Evolutionary conservation across 208 protist species (phyloP), one percentile per base, ranked within the genome.

Genomic region (Acanthamoeba divionensis): DNA sequence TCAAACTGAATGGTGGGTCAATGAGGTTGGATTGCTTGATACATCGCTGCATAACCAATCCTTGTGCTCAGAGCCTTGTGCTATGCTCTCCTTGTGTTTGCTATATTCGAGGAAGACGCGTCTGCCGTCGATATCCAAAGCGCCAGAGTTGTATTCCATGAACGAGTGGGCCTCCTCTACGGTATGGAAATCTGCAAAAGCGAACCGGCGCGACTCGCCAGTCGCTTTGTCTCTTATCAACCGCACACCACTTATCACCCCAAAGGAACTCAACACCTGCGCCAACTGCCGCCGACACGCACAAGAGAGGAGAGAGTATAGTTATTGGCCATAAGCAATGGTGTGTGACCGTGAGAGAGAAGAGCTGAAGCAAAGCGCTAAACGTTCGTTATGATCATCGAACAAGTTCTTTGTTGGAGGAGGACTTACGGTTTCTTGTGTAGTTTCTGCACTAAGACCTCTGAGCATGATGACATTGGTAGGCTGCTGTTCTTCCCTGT

Each of bases 161-260:
- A 86, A 86, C 8, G 21, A 38, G 38, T 65, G 75, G 10, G 75
- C 75, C n/a, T 86, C 75, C 4, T 65, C 75, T 13, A 86, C 75
- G 31, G 31, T 65, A 3, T 48, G 75, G 33, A 86, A 86, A n/a
- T 86, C 75, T 7, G 50, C 75, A 65, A 86, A 86, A 55, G 75
- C 75, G 31, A 86, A 86, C 36, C 75, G 54, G 0, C 75, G 47
- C 29, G 75, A 86, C 75, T 86, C 75, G 47, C 75, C 75, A 13
- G 75, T 86, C 31, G 50, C 75, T 55, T 65, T 86, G 75, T 86
- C 75, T 10, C 75, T 15, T 26, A 86, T 86, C 24, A 86, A 55
- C 47, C 75, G 75, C 75, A 86, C 75, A 15, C 66, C 75, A 38
- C 66, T 65, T 55, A 86, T 55, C 47, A 55, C 54, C 7, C 75